These are phyloP conservation scores for Botryobasidium botryosum DNA, from an alignment of 768 basidiomycete species.

Conservation along the genomic window DNA sequence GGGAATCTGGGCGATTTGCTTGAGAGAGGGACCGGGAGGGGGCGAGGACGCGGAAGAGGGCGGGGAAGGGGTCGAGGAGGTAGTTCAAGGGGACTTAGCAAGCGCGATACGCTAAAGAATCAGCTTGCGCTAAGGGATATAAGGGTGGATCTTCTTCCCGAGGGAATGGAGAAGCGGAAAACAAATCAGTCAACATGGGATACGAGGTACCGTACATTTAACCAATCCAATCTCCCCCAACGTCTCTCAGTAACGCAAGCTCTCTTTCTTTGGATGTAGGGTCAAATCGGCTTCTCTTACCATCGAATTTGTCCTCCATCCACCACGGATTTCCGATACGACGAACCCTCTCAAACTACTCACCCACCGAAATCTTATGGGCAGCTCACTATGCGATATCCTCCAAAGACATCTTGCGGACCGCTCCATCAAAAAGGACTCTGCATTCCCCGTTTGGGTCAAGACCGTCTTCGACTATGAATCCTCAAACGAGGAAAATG, in stretches of 20 bases:
- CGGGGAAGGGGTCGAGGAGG: conserved; percentile 20
- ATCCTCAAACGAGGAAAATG: conserved; percentile 28
- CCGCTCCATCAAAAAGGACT: neutral
- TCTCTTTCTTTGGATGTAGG: conserved; percentile 31
- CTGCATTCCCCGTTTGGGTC: conserved; percentile 31
- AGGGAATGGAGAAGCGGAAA: conserved; percentile 66
- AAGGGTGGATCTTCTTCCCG: conserved; percentile 56
- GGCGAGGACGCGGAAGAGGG: conserved; percentile 14
- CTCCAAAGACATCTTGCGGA: conserved; percentile 26
- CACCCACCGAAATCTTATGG: conserved; percentile 45
- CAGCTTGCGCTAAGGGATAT: conserved; percentile 53
- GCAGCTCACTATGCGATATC: conserved; percentile 32
- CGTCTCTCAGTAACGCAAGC: neutral
- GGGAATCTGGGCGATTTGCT: too few relatives aligned
- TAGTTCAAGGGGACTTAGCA: conserved; percentile 23
- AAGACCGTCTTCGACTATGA: conserved; percentile 29
- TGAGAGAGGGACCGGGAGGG: conserved; percentile 13
- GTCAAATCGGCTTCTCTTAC: conserved; percentile 52
- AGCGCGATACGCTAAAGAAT: conserved; percentile 48
- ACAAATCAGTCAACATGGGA: conserved; percentile 75
- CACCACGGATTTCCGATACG: conserved; percentile 21
- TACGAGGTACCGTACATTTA: conserved; percentile 42
- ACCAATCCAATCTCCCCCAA: neutral
- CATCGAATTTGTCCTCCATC: conserved; percentile 53
- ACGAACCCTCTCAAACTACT: conserved; percentile 26